phyloP scores from a whole-genome alignment of 2,329 filamentous ascomycete species.

The Fusarium sp. region DNA sequence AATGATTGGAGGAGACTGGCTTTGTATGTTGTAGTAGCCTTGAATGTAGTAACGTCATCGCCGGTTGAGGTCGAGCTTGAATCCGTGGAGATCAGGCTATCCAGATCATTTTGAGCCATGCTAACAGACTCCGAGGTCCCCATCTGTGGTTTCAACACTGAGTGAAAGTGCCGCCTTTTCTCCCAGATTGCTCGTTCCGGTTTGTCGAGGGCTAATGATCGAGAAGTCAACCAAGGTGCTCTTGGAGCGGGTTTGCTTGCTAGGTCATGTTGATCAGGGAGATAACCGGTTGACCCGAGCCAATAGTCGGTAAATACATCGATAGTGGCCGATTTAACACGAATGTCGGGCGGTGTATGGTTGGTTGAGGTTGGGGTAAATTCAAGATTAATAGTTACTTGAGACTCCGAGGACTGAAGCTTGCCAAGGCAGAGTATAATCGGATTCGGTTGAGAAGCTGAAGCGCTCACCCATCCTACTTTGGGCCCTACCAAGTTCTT shows the following conservation, averaged over 20 bases:
- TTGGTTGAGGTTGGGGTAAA: not conserved
- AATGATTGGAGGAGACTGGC: not conserved
- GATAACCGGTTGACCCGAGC: not conserved
- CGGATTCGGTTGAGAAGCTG: not conserved
- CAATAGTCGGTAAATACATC: slow-evolving; percentile 8
- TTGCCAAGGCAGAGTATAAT: not conserved
- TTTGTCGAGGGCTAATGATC: not conserved
- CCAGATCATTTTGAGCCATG: too few relatives aligned
- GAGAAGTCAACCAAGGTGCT: slow-evolving; percentile 5
- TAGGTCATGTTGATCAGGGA: slow-evolving; percentile 8
- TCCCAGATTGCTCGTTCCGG: not conserved
- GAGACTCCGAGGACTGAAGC: not conserved
- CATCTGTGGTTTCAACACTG: not conserved
- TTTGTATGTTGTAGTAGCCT: not conserved
- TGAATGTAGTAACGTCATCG: not conserved
- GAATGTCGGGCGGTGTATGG: not conserved
- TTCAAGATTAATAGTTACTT: not conserved
- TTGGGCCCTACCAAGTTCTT: not conserved
- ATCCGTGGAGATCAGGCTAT: too few relatives aligned
- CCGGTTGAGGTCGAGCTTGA: not conserved
- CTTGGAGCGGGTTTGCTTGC: not conserved
- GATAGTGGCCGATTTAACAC: not conserved
- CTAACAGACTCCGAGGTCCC: not conserved
- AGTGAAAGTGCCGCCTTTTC: rapidly evolving
- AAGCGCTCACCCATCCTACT: not conserved